These are phyloP conservation scores for Hippophae rhamnoides DNA, from an alignment of 306 rosid species.

Conservation along the genomic window DNA sequence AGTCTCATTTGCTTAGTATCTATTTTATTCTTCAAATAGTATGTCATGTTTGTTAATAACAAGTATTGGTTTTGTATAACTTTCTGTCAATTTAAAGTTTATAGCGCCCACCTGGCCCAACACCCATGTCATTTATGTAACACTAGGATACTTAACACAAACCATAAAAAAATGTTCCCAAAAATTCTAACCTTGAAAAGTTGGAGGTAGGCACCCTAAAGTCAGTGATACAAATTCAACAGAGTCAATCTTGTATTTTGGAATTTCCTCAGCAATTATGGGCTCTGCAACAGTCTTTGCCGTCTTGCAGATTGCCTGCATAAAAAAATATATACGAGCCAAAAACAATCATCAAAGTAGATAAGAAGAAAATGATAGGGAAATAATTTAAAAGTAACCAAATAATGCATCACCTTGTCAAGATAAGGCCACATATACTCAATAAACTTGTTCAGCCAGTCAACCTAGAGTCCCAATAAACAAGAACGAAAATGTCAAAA, in stretches of 20 bases:
- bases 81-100: too few species aligned
- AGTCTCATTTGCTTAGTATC: too few species aligned
- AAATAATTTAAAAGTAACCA: too few species aligned
- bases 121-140: neutral
- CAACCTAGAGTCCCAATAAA: constrained; percentile 13
- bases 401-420: constrained; percentile 16
- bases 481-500: neutral
- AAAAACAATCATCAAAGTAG: neutral
- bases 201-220: constrained; percentile 72
- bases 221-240: constrained; percentile 71
- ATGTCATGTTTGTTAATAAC: too few species aligned
- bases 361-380: neutral
- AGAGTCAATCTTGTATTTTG: constrained; percentile 64
- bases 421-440: constrained; percentile 28
- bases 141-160: neutral
- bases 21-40: too few species aligned
- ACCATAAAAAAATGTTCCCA: constrained; percentile 8
- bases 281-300: constrained; percentile 58
- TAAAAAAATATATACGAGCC: neutral
- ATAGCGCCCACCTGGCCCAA: too few species aligned
- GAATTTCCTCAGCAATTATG: constrained; percentile 78
- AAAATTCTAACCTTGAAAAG: constrained; percentile 65
- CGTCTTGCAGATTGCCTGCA: constrained; percentile 79
- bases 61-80: too few species aligned
- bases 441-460: constrained; percentile 28